Conservation (phyloP, 495 filamentous ascomycete species). For the Lineolata rhizophorae region DNA sequence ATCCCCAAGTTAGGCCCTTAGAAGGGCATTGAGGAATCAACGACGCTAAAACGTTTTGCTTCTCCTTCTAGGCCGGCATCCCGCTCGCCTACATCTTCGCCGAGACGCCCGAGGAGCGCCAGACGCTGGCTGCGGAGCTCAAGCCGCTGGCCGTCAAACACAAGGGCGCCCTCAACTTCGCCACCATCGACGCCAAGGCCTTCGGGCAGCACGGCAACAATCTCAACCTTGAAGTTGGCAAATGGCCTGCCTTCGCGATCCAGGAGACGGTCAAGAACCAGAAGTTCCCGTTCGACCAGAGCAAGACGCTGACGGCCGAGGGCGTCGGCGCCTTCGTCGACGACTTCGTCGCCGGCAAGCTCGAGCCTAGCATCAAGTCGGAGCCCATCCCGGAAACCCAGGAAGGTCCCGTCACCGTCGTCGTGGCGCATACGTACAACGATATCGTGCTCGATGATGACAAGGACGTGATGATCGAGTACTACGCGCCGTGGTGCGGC, state of each 20-base stretch:
- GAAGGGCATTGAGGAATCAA: no score
- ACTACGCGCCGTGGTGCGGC: conserved; percentile 98
- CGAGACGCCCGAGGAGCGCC: conserved; percentile 76
- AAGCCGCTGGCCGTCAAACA: conserved; percentile 47
- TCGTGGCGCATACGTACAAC: conserved; percentile 90
- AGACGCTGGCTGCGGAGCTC: conserved; percentile 39
- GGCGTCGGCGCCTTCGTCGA: conserved; percentile 68
- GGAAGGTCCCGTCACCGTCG: conserved; percentile 68
- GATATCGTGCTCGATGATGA: conserved; percentile 77
- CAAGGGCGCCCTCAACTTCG: conserved; percentile 82
- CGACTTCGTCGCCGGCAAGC: conserved; percentile 67
- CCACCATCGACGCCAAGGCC: conserved; percentile 86
- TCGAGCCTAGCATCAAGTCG: conserved; percentile 91
- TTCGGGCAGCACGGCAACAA: conserved; percentile 93
- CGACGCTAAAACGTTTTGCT: no score
- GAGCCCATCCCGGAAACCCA: conserved; percentile 92
- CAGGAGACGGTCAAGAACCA: conserved; percentile 89
- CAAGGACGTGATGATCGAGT: conserved; percentile 96
- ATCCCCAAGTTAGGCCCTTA: no score
- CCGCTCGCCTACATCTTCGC: conserved; percentile 97
- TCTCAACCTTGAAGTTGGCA: conserved; percentile 86
- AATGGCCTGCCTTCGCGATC: conserved; percentile 95
- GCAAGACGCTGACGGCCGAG: conserved; percentile 53
- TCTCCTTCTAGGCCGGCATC: conserved; percentile 43
- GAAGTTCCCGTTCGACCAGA: conserved; percentile 89